A percentile compares a stretch with the other conserved stretches of the same genome.
These are phyloP conservation scores for Citropsis articulata DNA, from an alignment of 345 rosid genomes.

Conservation along the genomic window DNA sequence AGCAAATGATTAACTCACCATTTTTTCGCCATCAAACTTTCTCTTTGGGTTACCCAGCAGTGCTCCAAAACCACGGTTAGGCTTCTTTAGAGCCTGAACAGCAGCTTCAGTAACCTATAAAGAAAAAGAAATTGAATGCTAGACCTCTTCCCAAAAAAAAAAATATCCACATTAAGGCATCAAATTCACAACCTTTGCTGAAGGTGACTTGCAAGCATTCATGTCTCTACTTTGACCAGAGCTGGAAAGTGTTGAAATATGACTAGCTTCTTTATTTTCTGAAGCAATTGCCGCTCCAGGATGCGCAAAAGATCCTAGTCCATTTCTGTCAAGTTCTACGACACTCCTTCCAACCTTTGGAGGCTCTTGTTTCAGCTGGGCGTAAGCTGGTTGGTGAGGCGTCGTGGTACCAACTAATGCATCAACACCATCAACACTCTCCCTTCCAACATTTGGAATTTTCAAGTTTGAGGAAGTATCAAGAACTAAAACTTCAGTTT, in stretches of 20 bases:
- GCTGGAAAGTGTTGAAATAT: conserved; percentile 2
- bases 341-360: conserved; percentile 22
- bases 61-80: conserved; percentile 54
- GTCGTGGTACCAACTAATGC: conserved; percentile 1
- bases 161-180: not conserved
- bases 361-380: conserved; percentile 19
- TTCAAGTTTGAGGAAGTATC: conserved; percentile 19
- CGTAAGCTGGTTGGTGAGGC: conserved; percentile 8
- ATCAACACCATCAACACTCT: conserved; percentile 5
- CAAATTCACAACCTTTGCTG: conserved; percentile 34
- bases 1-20: conserved; percentile 31
- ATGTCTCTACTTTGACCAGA: conserved; percentile 25
- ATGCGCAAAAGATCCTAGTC: conserved; percentile 12
- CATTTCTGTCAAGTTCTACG: not conserved
- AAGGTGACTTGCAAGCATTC: conserved; percentile 24
- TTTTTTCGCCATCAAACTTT: conserved; percentile 39
- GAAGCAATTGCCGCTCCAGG: conserved; percentile 27
- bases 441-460: conserved; percentile 14
- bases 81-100: conserved; percentile 57
- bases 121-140: conserved; percentile 17
- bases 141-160: not conserved
- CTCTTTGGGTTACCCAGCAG: conserved; percentile 52
- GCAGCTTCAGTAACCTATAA: conserved; percentile 51
- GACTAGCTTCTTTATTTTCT: conserved; percentile 9
- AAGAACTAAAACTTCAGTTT: conserved; percentile 17